Base-by-base conservation (phyloP, 2,329 filamentous ascomycete genomes). In the Xylariaceae sp. region DNA sequence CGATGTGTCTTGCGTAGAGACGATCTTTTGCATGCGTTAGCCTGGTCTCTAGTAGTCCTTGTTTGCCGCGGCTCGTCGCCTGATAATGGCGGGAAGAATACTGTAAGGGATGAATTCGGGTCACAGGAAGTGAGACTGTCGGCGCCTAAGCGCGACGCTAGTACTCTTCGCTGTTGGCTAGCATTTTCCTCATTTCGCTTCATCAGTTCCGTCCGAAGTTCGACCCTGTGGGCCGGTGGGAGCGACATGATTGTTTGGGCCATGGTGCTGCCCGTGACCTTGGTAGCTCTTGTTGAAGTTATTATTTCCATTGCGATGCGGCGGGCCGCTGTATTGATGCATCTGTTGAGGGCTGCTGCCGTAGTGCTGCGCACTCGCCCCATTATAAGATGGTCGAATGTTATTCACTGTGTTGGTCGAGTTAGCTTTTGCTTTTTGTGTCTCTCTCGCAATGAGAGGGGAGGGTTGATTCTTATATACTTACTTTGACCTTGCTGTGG, bases 401-500 rank as follows among this genome's bases (percentile, higher is more conserved):
- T 80, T 78, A 57, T 75, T 78, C 74, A 84, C 80, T 85, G 59
- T 11, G 51, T 57, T 54, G 55, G 55, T 48, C 68, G 67, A 67
- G 69, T 73, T 69, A 75, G 68, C 46, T 49, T 45, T 47, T 53
- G 54, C 47, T 50, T 50, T 38, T 51, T 50, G 48, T 50, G 50
- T 38, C 27, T 38, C 27, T 44, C 47, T 51, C 49, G 49, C 47
- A 45, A 27, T 27, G 22, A 41, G 47, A 39, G 46, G 54, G n/a
- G n/a, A n/a, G n/a, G n/a, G n/a, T n/a, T n/a, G n/a, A n/a, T 48
- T 56, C 52, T 52, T 49, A 45, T 50, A 45, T 62, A 85, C 87
- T 80, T 83, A 89, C 87, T 87, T 68, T 87, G 85, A 60, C 79
- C 83, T 58, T 87, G 87, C 58, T 87, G 87, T 31, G 82, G 81